Percentiles rank a stretch among this genome's conserved stretches.
phyloP scores from a whole-genome alignment of 257 asterid species.

The Haberlea rhodopensis region DNA sequence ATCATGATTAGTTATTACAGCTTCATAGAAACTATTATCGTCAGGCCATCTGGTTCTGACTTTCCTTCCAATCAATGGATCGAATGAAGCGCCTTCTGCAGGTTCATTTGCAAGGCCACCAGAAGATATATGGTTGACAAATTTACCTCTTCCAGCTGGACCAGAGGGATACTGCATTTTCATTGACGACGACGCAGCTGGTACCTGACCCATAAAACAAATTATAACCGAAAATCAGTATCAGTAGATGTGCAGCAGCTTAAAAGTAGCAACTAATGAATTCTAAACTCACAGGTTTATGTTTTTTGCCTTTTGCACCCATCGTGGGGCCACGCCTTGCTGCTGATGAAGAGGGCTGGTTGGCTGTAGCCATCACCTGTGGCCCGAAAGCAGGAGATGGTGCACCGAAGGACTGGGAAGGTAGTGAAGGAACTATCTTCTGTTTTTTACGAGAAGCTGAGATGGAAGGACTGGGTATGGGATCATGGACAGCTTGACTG shows the following conservation, averaged over 20 bases:
- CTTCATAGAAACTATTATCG: slow-evolving; percentile 75
- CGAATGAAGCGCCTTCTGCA: slow-evolving; percentile 46
- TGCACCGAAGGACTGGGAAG: slow-evolving; percentile 54
- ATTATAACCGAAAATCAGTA: slow-evolving; percentile 9
- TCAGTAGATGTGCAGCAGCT: slow-evolving; percentile 9
- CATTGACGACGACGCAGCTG: slow-evolving; percentile 51
- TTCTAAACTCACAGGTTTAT: slow-evolving; percentile 50
- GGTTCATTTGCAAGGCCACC: slow-evolving; percentile 43
- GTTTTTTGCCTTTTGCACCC: slow-evolving; percentile 58
- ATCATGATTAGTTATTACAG: slow-evolving; percentile 58
- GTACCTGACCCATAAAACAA: slow-evolving; percentile 41
- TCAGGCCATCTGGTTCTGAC: slow-evolving; percentile 83
- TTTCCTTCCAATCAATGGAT: slow-evolving; percentile 60
- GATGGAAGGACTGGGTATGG: slow-evolving; percentile 60
- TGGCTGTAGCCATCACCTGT: slow-evolving; percentile 37
- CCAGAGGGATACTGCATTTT: slow-evolving; percentile 68
- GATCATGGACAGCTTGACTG: slow-evolving; percentile 51
- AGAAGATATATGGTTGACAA: slow-evolving; percentile 49
- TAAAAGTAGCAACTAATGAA: slow-evolving; percentile 7
- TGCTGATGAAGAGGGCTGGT: slow-evolving; percentile 66
- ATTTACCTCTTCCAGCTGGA: slow-evolving; percentile 75
- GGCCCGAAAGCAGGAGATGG: slow-evolving; percentile 49
- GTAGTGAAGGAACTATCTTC: slow-evolving; percentile 46
- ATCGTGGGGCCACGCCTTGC: slow-evolving; percentile 58
- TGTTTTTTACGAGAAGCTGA: slow-evolving; percentile 74